Conservation (phyloP, 2,329 filamentous ascomycete genomes). For the Pseudogymnoascus sp. region DNA sequence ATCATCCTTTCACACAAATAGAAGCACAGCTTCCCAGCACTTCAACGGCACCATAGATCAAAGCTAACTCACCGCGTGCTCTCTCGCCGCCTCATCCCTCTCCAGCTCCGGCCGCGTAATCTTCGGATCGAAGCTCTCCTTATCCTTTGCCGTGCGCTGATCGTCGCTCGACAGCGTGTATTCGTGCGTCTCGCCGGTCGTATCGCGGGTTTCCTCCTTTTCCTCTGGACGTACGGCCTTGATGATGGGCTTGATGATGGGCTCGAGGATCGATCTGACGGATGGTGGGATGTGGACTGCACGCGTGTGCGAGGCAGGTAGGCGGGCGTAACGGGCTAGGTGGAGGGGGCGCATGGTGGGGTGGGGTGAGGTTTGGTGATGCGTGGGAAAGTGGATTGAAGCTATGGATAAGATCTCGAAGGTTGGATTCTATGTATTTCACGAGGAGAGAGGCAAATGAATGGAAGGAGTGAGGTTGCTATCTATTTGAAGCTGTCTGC, state of each 20-base stretch:
- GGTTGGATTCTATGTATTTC: not conserved
- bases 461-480: not conserved
- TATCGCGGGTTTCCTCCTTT: not conserved
- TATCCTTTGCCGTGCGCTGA: not conserved
- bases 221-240: not conserved
- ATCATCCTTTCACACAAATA: not conserved
- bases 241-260: not conserved
- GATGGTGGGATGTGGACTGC: not conserved
- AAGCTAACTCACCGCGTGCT: not conserved
- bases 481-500: not conserved
- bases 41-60: not conserved
- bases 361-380: not conserved
- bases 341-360: not conserved
- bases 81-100: not conserved
- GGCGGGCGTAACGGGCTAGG: not conserved
- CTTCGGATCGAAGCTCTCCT: not conserved
- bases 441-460: not conserved
- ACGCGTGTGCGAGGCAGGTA: not conserved
- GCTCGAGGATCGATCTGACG: not conserved
- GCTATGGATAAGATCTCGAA: not conserved
- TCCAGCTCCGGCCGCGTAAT: not conserved
- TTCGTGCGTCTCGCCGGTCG: not conserved
- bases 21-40: not conserved
- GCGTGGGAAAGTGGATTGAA: not conserved
- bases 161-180: conserved; percentile 3